Evolutionary conservation across 495 filamentous ascomycete species (phyloP).

Genomic region (Staphylotrichum longicolle): DNA sequence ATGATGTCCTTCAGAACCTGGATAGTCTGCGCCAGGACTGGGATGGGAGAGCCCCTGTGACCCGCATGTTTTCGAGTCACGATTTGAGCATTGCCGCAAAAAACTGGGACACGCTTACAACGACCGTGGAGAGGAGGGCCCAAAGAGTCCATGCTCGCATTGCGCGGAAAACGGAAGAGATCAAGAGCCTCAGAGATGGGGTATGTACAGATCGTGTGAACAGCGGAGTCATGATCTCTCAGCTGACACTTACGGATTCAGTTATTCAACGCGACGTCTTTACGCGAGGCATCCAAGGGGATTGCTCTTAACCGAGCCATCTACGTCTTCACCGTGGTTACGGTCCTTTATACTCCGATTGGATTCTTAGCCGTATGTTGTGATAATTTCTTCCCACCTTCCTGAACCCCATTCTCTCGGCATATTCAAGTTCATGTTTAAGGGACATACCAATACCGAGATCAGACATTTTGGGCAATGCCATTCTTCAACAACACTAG

Average conservation of each 20-base stretch:
- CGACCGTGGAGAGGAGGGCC: neutral
- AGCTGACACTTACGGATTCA: neutral
- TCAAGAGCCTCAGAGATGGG: constrained; percentile 20
- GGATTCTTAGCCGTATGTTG: constrained; percentile 16
- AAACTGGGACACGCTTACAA: constrained; percentile 8
- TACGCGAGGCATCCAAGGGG: constrained; percentile 16
- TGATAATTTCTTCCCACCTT: too few species aligned
- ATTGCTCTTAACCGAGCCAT: constrained; percentile 17
- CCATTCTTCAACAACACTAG: neutral
- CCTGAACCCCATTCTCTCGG: neutral
- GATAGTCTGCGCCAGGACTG: neutral
- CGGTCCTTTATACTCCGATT: constrained; percentile 13
- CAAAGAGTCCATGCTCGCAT: neutral
- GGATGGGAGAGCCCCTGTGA: neutral
- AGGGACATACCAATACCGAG: neutral
- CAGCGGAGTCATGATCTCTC: neutral
- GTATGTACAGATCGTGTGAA: neutral
- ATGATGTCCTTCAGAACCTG: neutral
- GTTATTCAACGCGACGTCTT: constrained; percentile 22
- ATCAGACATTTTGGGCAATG: neutral
- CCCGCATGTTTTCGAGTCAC: neutral
- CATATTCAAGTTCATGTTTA: too few species aligned
- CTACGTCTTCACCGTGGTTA: constrained; percentile 22
- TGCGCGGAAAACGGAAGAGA: constrained; percentile 14
- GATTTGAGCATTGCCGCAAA: neutral